Conservation (phyloP, 768 basidiomycete genomes). For the Cystobasidium ongulense region DNA sequence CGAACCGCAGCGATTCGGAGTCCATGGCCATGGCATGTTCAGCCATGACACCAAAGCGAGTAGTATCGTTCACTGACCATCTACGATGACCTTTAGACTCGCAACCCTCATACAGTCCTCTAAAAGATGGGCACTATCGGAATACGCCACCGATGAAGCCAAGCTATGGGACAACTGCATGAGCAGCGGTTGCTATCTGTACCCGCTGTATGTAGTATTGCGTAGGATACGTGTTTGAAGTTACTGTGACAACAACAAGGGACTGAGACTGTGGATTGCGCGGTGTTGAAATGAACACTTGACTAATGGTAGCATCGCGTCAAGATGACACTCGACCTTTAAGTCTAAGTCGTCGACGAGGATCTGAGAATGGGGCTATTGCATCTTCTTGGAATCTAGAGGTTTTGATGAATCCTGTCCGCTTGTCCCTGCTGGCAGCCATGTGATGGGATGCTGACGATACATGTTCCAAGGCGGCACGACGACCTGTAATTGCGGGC, state of each 20-base stretch:
- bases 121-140: neutral
- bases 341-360: too few relatives aligned
- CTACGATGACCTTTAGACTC: too few relatives aligned
- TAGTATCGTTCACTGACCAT: too few relatives aligned
- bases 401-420: neutral
- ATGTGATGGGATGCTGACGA: neutral
- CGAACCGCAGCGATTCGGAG: too few relatives aligned
- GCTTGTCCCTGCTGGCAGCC: constrained; percentile 7
- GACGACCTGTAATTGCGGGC: neutral
- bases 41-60: too few relatives aligned
- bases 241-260: neutral
- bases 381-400: neutral
- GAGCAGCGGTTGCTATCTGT: too few relatives aligned
- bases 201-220: too few relatives aligned
- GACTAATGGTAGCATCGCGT: too few relatives aligned
- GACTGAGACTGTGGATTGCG: too few relatives aligned
- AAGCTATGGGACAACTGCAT: neutral
- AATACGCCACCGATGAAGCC: neutral
- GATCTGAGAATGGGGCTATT: neutral
- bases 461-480: constrained; percentile 21
- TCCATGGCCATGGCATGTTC: too few relatives aligned
- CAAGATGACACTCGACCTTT: too few relatives aligned
- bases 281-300: too few relatives aligned
- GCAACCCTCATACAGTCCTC: neutral
- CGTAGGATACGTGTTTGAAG: neutral